These are phyloP conservation scores for Arthrobotrys sinensis DNA, from an alignment of 2,329 filamentous ascomycete genomes.

Conservation along the genomic window DNA sequence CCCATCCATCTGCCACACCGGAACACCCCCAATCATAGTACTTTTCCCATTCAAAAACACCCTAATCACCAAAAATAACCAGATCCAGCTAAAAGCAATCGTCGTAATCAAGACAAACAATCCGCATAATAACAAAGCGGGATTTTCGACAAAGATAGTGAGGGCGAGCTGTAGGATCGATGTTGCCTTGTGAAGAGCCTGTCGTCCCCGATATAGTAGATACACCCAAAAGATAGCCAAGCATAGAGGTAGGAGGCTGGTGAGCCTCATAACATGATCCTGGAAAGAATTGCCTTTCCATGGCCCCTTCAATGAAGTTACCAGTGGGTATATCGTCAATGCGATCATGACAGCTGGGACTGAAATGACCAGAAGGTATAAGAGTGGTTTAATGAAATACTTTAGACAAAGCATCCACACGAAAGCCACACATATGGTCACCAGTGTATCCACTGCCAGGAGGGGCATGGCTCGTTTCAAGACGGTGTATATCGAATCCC, in stretches of 20 bases:
- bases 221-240: constrained; percentile 86
- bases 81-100: constrained; percentile 92
- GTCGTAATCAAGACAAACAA: constrained; percentile 82
- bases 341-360: constrained; percentile 89
- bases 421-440: constrained; percentile 89
- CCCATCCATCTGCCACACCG: constrained; percentile 70
- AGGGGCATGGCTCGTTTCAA: constrained; percentile 89
- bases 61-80: constrained; percentile 96
- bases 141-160: constrained; percentile 86
- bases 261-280: constrained; percentile 89
- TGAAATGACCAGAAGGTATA: constrained; percentile 83
- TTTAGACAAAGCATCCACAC: constrained; percentile 90
- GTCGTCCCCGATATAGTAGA: constrained; percentile 83
- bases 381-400: constrained; percentile 88
- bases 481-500: constrained; percentile 94
- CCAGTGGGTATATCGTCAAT: constrained; percentile 91
- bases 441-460: constrained; percentile 88
- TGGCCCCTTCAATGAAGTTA: constrained; percentile 86
- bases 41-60: constrained; percentile 95
- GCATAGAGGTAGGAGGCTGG: constrained; percentile 81
- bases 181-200: constrained; percentile 85
- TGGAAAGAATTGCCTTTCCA: constrained; percentile 84
- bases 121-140: constrained; percentile 86
- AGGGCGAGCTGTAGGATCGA: constrained; percentile 93
- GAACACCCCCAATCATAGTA: constrained; percentile 69